phyloP scores from a whole-genome alignment of 2,329 filamentous ascomycete genomes.

The Aureobasidium sp. region DNA sequence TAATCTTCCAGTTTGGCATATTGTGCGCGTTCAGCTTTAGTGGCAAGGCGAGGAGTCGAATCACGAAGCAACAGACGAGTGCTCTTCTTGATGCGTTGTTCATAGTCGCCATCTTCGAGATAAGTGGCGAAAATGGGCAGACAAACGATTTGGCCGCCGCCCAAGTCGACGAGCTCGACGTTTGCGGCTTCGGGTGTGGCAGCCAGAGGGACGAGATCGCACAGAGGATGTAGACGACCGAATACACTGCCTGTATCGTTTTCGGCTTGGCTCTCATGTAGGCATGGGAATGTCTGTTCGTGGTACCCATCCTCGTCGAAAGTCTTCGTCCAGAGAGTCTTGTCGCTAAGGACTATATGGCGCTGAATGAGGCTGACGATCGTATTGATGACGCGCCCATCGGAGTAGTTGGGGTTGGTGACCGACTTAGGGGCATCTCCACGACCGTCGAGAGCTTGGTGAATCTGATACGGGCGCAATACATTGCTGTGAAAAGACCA shows the following conservation, averaged over 20 bases:
- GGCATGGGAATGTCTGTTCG: neutral
- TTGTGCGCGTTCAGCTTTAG: neutral
- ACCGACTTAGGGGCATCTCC: neutral
- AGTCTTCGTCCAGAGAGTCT: neutral
- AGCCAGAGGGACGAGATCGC: neutral
- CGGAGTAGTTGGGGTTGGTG: constrained; percentile 14
- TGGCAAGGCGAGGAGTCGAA: neutral
- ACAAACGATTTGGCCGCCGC: neutral
- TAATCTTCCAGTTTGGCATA: neutral
- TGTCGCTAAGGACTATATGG: neutral
- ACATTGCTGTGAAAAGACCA: constrained; percentile 17
- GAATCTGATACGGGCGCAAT: constrained; percentile 11
- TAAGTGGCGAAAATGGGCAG: neutral
- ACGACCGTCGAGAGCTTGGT: constrained; percentile 14
- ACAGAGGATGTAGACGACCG: constrained; percentile 5
- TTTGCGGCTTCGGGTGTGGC: neutral
- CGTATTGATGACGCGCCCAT: constrained; percentile 17
- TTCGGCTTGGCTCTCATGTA: neutral
- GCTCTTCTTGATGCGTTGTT: neutral
- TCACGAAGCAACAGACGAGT: neutral
- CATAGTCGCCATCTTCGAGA: neutral
- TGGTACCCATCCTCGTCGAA: constrained; percentile 9
- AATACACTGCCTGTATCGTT: neutral
- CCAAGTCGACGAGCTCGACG: constrained; percentile 7
- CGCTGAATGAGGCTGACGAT: constrained; percentile 12